Percentiles rank a stretch among this genome's conserved stretches.
Evolutionary conservation across 1,284 basidiomycete genomes (phyloP).

Genomic region (Farysia itapuensis): DNA sequence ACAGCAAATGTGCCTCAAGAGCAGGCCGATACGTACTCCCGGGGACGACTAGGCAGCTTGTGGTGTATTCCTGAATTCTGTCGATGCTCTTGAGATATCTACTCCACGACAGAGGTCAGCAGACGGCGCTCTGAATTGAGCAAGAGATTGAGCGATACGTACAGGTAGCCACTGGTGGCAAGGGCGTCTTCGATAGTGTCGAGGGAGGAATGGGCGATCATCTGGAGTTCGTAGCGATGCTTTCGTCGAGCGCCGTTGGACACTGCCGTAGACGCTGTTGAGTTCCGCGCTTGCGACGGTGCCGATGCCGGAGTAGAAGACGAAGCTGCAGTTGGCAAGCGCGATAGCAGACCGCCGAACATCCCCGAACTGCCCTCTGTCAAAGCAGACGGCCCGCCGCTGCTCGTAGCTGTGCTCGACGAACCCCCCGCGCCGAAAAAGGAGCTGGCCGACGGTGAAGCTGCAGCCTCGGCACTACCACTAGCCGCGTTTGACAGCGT

Average conservation of each 20-base stretch:
- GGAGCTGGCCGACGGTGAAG: neutral
- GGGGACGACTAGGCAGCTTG: constrained; percentile 49
- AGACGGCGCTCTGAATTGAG: too few species aligned
- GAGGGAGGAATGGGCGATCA: constrained; percentile 56
- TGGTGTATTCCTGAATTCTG: constrained; percentile 52
- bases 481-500: too few species aligned
- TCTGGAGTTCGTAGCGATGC: constrained; percentile 50
- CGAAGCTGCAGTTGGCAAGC: neutral
- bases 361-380: neutral
- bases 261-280: neutral
- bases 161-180: constrained; percentile 42
- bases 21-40: constrained; percentile 40
- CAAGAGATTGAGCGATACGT: constrained; percentile 4
- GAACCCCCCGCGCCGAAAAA: neutral
- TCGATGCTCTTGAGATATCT: constrained; percentile 56
- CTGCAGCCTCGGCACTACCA: neutral
- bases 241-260: constrained; percentile 3
- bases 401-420: too few species aligned
- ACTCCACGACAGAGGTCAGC: too few species aligned
- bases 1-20: too few species aligned
- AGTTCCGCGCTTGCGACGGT: neutral
- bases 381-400: neutral
- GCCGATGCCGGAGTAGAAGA: neutral
- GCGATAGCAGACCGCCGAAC: neutral
- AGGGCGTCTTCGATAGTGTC: constrained; percentile 54